A percentile compares a stretch with the other conserved stretches of the same genome.
These are phyloP conservation scores for Adansonia digitata DNA, from an alignment of 345 rosid species.

Conservation along the genomic window DNA sequence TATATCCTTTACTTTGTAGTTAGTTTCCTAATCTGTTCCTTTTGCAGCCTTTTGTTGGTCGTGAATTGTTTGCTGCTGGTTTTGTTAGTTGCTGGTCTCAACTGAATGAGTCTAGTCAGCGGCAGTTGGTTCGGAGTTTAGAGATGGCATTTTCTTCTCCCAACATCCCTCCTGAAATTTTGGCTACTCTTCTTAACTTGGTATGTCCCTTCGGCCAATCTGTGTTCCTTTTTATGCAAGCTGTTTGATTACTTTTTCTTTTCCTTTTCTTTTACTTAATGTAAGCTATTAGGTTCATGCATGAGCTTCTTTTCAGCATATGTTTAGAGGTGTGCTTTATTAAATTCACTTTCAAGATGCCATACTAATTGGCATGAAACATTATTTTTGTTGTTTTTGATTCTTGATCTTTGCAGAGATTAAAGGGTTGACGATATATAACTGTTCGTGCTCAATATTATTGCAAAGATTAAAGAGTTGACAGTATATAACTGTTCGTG, in stretches of 20 bases:
- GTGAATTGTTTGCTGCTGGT: conserved; percentile 98
- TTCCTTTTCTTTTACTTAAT: not conserved
- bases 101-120: conserved; percentile 77
- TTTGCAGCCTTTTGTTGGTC: conserved; percentile 89
- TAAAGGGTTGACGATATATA: not conserved
- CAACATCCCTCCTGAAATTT: conserved; percentile 96
- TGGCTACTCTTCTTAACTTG: conserved; percentile 89
- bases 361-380: not conserved
- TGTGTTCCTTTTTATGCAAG: not conserved
- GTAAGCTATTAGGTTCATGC: not conserved
- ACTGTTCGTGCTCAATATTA: not conserved
- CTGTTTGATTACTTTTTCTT: not conserved
- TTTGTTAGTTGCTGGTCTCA: conserved; percentile 99
- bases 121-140: conserved; percentile 79
- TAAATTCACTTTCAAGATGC: not conserved
- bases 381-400: not conserved
- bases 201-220: conserved; percentile 27
- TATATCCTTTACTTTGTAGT: conserved; percentile 6
- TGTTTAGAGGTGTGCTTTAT: not conserved
- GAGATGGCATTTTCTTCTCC: conserved; percentile 99
- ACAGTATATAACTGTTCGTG: not conserved
- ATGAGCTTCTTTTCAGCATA: not conserved
- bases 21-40: conserved; percentile 23
- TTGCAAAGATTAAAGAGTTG: too few species aligned
- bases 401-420: too few species aligned